phyloP scores from a whole-genome alignment of 495 filamentous ascomycete species.

The Lineolata rhizophorae region DNA sequence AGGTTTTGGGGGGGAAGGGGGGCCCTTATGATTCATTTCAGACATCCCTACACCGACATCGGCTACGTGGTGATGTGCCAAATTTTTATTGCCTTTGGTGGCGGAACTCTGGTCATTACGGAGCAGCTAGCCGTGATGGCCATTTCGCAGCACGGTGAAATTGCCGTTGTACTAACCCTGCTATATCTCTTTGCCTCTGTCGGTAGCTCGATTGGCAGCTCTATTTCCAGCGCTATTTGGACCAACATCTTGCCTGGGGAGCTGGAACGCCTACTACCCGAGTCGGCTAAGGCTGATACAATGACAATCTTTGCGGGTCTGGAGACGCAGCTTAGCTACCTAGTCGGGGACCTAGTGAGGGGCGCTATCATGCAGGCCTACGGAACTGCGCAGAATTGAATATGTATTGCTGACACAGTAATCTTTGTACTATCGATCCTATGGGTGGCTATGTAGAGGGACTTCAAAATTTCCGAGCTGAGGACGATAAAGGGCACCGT shows the following conservation, averaged over 20 bases:
- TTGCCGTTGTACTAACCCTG: slow-evolving; percentile 43
- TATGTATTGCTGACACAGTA: slow-evolving; percentile 11
- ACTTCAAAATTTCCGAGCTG: slow-evolving; percentile 9
- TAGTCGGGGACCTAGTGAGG: slow-evolving; percentile 8
- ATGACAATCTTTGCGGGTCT: slow-evolving; percentile 30
- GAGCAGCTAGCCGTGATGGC: slow-evolving; percentile 50
- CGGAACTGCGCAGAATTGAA: slow-evolving; percentile 9
- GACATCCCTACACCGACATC: slow-evolving; percentile 28
- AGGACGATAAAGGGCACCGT: slow-evolving; percentile 10
- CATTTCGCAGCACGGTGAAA: slow-evolving; percentile 36
- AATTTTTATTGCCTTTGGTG: slow-evolving; percentile 55
- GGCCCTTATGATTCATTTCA: slow-evolving; percentile 47
- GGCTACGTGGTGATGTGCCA: slow-evolving; percentile 58
- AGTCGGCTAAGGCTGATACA: slow-evolving; percentile 15
- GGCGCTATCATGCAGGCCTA: slow-evolving; percentile 15
- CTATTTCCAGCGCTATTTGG: slow-evolving; percentile 46
- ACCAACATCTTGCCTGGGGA: slow-evolving; percentile 31
- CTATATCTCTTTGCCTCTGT: slow-evolving; percentile 36
- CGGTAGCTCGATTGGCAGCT: slow-evolving; percentile 40
- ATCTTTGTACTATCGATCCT: slow-evolving; percentile 7
- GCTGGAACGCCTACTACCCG: slow-evolving; percentile 33
- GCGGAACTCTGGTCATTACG: slow-evolving; percentile 38
- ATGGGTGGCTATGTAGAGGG: slow-evolving; percentile 10
- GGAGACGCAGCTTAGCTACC: slow-evolving; percentile 11
- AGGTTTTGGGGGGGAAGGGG: slow-evolving; percentile 40